Evolutionary conservation across 352 stramenopile species (phyloP).

Genomic region (Pythium rhizo-oryzae): DNA sequence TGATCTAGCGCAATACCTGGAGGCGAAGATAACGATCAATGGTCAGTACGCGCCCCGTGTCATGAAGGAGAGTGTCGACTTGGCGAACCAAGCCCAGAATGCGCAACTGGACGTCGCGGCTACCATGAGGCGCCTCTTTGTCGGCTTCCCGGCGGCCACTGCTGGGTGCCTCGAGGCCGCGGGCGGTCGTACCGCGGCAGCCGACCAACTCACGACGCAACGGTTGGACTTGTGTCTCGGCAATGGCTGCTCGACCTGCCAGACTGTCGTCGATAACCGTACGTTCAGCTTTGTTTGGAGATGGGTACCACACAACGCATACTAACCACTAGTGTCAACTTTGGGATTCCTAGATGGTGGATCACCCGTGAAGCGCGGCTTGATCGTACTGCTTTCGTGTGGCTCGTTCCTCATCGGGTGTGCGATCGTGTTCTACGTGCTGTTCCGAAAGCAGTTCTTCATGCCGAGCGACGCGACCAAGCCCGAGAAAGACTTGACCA

Average conservation of each 20-base stretch:
- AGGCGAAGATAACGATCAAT: slow-evolving; percentile 19
- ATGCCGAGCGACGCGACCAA: slow-evolving; percentile 39
- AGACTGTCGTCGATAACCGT: background rate
- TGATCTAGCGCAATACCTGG: slow-evolving; percentile 20
- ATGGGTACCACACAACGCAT: too few relatives aligned
- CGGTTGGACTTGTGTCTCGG: slow-evolving; percentile 14
- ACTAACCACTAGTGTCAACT: background rate
- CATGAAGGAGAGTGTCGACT: slow-evolving; percentile 14
- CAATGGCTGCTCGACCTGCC: slow-evolving; percentile 3
- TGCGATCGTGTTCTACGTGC: slow-evolving; percentile 37
- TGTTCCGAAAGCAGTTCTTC: slow-evolving; percentile 48
- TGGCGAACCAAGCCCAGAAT: slow-evolving; percentile 1
- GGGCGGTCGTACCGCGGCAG: background rate
- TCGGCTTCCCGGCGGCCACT: background rate
- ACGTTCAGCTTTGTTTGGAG: background rate
- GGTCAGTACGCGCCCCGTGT: slow-evolving; percentile 14
- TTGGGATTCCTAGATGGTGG: slow-evolving; percentile 4
- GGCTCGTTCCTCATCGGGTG: slow-evolving; percentile 52
- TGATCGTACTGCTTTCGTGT: slow-evolving; percentile 47
- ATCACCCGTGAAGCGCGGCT: slow-evolving; percentile 22
- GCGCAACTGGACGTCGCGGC: background rate
- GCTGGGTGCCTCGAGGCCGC: slow-evolving; percentile 8
- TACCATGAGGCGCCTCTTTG: slow-evolving; percentile 21
- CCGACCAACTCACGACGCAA: background rate
- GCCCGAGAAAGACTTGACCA: slow-evolving; percentile 53